Conservation (phyloP, 805 yeast species). For the Hanseniaspora lindneri region DNA sequence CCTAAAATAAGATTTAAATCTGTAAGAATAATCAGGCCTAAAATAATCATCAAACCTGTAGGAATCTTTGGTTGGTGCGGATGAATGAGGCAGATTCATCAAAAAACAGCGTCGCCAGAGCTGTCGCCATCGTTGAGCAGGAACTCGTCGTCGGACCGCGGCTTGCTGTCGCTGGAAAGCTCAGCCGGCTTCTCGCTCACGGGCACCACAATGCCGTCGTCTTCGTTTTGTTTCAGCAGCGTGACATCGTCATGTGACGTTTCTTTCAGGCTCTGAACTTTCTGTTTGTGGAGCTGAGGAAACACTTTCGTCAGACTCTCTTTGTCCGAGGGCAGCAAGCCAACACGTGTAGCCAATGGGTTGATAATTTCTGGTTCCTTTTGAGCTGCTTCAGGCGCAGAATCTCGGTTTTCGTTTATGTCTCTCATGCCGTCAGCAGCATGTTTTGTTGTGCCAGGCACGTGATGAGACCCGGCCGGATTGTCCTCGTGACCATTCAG, state of each 20-base stretch:
- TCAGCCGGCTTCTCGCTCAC: conserved; percentile 6
- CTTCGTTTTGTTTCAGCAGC: conserved; percentile 2
- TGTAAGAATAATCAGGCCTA: no score
- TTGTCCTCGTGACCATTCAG: not conserved
- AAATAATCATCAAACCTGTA: no score
- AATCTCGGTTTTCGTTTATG: not conserved
- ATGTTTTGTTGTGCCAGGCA: not conserved
- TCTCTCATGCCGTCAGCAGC: not conserved
- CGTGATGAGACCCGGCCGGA: no score
- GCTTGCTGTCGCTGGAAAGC: not conserved
- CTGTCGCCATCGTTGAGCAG: no score
- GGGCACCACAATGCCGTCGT: conserved; percentile 3
- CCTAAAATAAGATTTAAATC: no score
- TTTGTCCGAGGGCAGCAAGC: not conserved
- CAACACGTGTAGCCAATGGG: not conserved
- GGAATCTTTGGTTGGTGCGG: no score
- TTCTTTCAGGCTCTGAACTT: conserved; percentile 8
- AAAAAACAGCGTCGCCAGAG: no score
- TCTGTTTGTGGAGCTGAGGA: conserved; percentile 17
- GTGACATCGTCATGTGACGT: conserved; percentile 3
- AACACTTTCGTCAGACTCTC: not conserved
- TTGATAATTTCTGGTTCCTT: not conserved
- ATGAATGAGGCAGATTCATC: no score
- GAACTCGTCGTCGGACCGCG: not conserved
- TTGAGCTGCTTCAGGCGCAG: not conserved